A percentile compares a stretch with the other conserved stretches of the same genome.
phyloP scores from a whole-genome alignment of 768 basidiomycete species.

The Sarcomyxa edulis region DNA sequence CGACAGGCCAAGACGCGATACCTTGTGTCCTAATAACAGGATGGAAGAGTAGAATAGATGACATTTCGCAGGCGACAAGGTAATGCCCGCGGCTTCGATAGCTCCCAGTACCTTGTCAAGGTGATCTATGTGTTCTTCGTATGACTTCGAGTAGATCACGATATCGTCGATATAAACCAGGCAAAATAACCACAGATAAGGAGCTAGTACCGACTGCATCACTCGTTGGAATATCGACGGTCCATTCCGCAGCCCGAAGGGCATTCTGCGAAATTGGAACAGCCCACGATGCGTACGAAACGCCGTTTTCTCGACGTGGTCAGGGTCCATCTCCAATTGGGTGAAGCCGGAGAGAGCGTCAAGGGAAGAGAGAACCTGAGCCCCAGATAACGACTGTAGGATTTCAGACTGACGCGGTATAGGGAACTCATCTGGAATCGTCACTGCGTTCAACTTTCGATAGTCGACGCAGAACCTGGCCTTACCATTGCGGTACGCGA shows the following conservation, averaged over 20 bases:
- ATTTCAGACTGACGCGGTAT: constrained; percentile 19
- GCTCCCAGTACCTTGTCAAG: too few relatives aligned
- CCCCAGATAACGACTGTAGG: constrained; percentile 22
- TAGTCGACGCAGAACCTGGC: too few relatives aligned
- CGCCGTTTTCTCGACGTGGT: constrained; percentile 25
- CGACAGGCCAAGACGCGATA: constrained; percentile 29
- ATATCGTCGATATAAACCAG: constrained; percentile 40
- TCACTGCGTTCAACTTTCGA: too few relatives aligned
- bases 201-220: too few relatives aligned
- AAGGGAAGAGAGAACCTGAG: constrained; percentile 26
- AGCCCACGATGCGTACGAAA: constrained; percentile 34
- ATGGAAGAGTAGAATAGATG: constrained; percentile 31
- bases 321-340: constrained; percentile 24
- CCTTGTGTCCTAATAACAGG: too few relatives aligned
- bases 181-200: constrained; percentile 31
- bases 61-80: constrained; percentile 28
- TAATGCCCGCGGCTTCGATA: constrained; percentile 21
- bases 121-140: too few relatives aligned
- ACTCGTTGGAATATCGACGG: constrained; percentile 30
- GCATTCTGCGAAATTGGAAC: constrained; percentile 33
- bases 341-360: constrained; percentile 39
- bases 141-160: constrained; percentile 21
- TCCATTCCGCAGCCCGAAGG: constrained; percentile 1
- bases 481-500: too few relatives aligned
- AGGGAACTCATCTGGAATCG: constrained; percentile 16